Base-by-base conservation (phyloP, 345 rosid genomes). In the Brassica incana region DNA sequence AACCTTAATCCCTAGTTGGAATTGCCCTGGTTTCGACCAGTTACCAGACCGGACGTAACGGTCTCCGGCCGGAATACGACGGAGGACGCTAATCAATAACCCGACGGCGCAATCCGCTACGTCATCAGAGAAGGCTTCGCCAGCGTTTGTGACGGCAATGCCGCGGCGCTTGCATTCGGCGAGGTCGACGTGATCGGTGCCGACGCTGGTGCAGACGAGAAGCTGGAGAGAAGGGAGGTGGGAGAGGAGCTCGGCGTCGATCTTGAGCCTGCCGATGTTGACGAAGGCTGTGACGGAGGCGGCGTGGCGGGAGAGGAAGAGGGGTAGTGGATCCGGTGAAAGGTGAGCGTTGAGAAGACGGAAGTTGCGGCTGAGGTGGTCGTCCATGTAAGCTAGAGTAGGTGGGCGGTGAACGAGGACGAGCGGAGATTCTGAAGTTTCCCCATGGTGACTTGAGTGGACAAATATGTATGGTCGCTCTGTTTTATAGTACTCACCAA, bases 21-120 rank as follows among this genome's bases (percentile, higher is more conserved):
- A 88, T 15, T 74, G 87, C 1, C 89, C 92, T 0, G 10, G 52
- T 29, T 18, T 27, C 36, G 60, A 32, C 97, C 93, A 86, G 16
- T 65, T 67, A 66, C 92, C 83, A 0, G 48, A 74, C 68, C 84
- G 83, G 2, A 88, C 83, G 59, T 54, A 85, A 12, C 88, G 83
- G 77, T 90, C 85, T n/a, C 85, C 78, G 12, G 88, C 87, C 3
- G 93, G 83, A 27, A 89, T 77, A 56, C 82, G 87, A 68, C 93
- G 82, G 72, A 87, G 69, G 15, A 90, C 86, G 25, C 86, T 89
- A 1, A 89, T 75, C 54, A 89, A 79, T 85, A 92, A 30, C 1
- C 89, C 90, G 4, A 90, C 88, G 1, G 93, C 91, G 60, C 61
- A 64, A 79, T 89, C 97, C 0, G 97, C 93, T 0, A 72, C 87